Conservation (phyloP, 1,284 basidiomycete species). For the Moniliella sp. region DNA sequence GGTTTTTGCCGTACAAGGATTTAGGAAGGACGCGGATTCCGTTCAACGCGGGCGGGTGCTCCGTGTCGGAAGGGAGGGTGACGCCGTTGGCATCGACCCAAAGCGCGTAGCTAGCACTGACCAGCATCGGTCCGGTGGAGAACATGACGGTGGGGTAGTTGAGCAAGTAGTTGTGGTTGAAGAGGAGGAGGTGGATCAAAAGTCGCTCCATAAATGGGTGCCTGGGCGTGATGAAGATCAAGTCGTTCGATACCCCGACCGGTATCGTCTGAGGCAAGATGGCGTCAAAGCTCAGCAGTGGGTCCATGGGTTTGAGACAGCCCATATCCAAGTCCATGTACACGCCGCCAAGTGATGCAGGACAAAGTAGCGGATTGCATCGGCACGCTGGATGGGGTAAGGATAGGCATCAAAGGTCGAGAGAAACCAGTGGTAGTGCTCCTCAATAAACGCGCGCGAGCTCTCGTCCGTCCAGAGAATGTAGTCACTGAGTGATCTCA, state of each 20-base stretch:
- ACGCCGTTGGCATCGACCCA: too few species aligned
- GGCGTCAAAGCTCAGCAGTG: conserved; percentile 65
- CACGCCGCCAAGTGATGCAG: conserved; percentile 72
- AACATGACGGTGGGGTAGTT: conserved; percentile 99
- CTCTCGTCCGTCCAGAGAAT: conserved; percentile 86
- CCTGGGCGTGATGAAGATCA: conserved; percentile 67
- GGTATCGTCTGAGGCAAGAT: conserved; percentile 85
- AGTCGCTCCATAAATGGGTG: conserved; percentile 81
- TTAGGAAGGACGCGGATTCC: too few species aligned
- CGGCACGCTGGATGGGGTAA: conserved; percentile 90
- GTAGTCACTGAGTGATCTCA: conserved; percentile 48
- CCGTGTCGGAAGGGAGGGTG: too few species aligned
- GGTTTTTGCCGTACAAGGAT: too few species aligned
- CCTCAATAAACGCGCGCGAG: conserved; percentile 72
- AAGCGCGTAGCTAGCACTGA: too few species aligned
- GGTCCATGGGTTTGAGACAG: conserved; percentile 68
- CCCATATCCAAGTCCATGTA: conserved; percentile 96
- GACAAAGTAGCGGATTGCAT: conserved; percentile 91
- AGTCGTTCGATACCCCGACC: conserved; percentile 67
- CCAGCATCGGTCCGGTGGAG: conserved; percentile 53
- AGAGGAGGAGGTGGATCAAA: conserved; percentile 69
- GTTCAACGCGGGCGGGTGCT: too few species aligned
- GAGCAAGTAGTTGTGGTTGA: conserved; percentile 73
- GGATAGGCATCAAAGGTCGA: conserved; percentile 75
- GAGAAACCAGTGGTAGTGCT: conserved; percentile 74